A percentile compares a stretch with the other conserved stretches of the same genome.
These are phyloP conservation scores for Pterocarpus santalinus DNA, from an alignment of 306 rosid species.

Conservation along the genomic window DNA sequence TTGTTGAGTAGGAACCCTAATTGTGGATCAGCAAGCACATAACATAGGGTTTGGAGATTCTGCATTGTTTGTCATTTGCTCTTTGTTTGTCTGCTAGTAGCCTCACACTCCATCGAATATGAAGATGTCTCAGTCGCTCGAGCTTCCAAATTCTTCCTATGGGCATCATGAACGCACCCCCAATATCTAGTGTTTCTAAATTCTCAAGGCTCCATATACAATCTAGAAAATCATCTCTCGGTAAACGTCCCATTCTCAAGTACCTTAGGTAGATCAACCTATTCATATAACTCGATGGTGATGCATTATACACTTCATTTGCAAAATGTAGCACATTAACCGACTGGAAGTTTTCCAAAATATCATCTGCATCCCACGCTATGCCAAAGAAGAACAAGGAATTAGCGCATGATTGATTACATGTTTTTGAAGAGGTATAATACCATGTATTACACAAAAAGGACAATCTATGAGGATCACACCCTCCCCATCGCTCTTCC, in stretches of 20 bases:
- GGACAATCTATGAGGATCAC: constrained; percentile 24
- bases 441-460: background rate
- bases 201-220: background rate
- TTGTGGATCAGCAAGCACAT: background rate
- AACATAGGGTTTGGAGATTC: constrained; percentile 6
- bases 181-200: constrained; percentile 2
- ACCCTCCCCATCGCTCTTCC: constrained; percentile 26
- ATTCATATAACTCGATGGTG: background rate
- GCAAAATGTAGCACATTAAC: background rate
- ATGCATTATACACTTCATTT: no score
- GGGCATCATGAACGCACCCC: rapidly evolving
- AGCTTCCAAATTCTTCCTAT: constrained; percentile 1
- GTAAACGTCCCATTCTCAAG: background rate
- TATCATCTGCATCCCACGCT: no score
- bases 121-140: constrained; percentile 2
- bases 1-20: background rate
- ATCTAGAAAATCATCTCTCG: background rate
- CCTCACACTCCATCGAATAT: background rate
- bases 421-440: background rate
- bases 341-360: background rate
- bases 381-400: background rate
- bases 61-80: background rate
- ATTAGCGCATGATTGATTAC: background rate
- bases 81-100: background rate
- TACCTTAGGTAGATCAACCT: background rate